These are phyloP conservation scores for Xylaria flabelliformis DNA, from an alignment of 495 filamentous ascomycete species.

Conservation along the genomic window DNA sequence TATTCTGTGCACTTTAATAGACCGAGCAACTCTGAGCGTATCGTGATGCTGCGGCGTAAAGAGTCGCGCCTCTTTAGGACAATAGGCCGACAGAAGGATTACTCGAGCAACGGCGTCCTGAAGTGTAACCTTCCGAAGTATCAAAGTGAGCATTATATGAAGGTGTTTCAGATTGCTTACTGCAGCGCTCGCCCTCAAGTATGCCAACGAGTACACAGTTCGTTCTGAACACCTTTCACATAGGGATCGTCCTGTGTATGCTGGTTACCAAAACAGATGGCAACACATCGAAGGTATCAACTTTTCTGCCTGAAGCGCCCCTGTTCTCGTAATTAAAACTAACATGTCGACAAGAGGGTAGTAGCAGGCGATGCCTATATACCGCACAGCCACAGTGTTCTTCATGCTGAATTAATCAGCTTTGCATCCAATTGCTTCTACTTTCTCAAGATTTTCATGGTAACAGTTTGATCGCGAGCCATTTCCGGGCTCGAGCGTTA, in stretches of 20 bases:
- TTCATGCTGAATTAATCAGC: background rate
- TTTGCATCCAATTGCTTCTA: background rate
- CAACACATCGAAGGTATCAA: background rate
- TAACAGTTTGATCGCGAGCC: background rate
- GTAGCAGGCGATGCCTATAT: background rate
- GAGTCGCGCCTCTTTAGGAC: background rate
- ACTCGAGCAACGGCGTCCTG: background rate
- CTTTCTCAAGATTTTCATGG: background rate
- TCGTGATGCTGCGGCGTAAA: background rate
- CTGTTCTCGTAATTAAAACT: background rate
- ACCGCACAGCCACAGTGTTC: background rate
- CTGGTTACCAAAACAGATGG: background rate
- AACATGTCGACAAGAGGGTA: background rate
- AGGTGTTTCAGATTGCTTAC: background rate
- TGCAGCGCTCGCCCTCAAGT: background rate
- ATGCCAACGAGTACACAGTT: background rate
- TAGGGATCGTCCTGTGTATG: no score
- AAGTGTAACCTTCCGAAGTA: background rate
- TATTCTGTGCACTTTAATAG: background rate
- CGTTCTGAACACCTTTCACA: no score
- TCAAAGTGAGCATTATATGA: background rate
- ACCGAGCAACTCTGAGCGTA: background rate
- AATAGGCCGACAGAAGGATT: background rate
- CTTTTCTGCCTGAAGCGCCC: background rate
- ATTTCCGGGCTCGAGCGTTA: background rate